A percentile compares a stretch with the other conserved stretches of the same genome.
phyloP scores from a whole-genome alignment of 1,139 yeast species.

The Saccharomyces hybrid region DNA sequence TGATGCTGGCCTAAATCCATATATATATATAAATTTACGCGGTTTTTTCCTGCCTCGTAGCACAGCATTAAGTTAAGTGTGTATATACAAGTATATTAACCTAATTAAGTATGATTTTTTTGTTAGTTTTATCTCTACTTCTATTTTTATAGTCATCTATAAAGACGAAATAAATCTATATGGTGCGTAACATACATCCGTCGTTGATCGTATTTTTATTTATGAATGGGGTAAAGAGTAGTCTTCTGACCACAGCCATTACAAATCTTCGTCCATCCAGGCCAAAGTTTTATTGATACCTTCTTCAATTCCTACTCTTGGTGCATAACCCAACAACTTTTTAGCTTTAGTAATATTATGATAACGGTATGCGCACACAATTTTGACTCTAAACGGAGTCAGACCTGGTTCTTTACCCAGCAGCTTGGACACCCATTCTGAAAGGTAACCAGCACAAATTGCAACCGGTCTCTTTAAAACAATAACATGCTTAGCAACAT shows the following conservation, averaged over 20 bases:
- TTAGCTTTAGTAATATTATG: constrained; percentile 90
- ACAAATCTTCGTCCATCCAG: constrained; percentile 70
- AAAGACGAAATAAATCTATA: neutral
- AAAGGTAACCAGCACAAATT: constrained; percentile 67
- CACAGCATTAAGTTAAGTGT: neutral
- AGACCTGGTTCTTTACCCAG: constrained; percentile 82
- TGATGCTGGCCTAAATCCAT: no score
- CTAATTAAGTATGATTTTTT: neutral
- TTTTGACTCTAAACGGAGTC: constrained; percentile 89
- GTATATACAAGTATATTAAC: neutral
- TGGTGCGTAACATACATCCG: neutral
- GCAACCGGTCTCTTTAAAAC: constrained; percentile 70
- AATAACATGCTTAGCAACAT: constrained; percentile 60
- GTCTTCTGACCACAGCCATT: neutral
- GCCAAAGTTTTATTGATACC: constrained; percentile 77
- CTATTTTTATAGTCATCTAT: neutral
- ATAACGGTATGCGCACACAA: constrained; percentile 92
- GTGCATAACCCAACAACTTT: constrained; percentile 64
- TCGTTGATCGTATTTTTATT: neutral
- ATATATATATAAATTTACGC: no score
- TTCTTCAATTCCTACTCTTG: constrained; percentile 71
- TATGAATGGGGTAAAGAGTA: neutral
- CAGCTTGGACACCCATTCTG: constrained; percentile 63
- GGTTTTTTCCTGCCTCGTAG: neutral
- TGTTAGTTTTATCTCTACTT: no score